A percentile compares a stretch with the other conserved stretches of the same genome.
Evolutionary conservation across 1,139 yeast genomes (phyloP).

Genomic region (Geotrichum histeridarum): DNA sequence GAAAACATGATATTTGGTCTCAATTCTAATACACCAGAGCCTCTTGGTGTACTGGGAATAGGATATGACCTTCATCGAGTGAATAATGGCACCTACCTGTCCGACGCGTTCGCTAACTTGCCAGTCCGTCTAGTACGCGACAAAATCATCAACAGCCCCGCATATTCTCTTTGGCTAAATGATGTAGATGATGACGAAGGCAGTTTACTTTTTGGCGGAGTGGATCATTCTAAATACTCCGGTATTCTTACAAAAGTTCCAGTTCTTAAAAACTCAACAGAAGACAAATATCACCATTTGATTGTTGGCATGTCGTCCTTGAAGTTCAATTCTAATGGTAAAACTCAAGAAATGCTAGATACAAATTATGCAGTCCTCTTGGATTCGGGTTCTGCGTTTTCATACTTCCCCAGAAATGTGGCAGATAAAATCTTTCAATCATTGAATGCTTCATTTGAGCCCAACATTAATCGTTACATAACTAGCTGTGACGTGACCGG

Average conservation of each 20-base stretch:
- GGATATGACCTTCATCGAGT: conserved; percentile 19
- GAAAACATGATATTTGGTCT: conserved; percentile 30
- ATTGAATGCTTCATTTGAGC: conserved; percentile 19
- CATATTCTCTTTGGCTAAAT: conserved; percentile 53
- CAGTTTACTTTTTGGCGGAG: conserved; percentile 52
- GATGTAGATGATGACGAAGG: conserved; percentile 44
- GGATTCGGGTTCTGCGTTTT: conserved; percentile 35
- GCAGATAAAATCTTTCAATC: conserved; percentile 19
- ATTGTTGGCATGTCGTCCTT: conserved; percentile 17
- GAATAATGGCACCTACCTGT: conserved; percentile 24
- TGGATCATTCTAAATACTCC: conserved; percentile 49
- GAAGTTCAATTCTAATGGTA: conserved; percentile 13
- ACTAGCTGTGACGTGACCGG: conserved; percentile 23
- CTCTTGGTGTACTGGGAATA: conserved; percentile 36
- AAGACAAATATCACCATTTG: conserved; percentile 17
- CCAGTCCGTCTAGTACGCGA: conserved; percentile 46
- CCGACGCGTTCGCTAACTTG: conserved; percentile 39
- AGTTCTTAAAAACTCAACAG: conserved; percentile 8
- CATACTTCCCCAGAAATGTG: conserved; percentile 29
- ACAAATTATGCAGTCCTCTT: conserved; percentile 26
- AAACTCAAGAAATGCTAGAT: conserved; percentile 3
- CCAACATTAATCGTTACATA: conserved; percentile 28
- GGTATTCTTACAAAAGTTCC: conserved; percentile 42
- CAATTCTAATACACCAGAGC: conserved; percentile 31
- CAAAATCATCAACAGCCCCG: conserved; percentile 46